Base-by-base conservation (phyloP, 2,329 filamentous ascomycete genomes). In the Fusarium sp. region DNA sequence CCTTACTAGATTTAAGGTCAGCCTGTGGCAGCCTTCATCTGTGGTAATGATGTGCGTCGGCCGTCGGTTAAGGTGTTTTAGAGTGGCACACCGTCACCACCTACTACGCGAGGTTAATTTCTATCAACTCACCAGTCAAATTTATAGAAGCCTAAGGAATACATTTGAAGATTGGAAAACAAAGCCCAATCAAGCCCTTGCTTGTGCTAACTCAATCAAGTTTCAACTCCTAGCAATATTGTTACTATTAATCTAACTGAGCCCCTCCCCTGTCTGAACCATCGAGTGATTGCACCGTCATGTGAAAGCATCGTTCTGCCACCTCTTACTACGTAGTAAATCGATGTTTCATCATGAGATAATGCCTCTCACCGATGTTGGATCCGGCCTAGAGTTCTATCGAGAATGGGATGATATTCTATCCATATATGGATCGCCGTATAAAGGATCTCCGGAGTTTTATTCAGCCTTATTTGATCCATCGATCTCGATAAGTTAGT, bases 41-140 rank as follows among this genome's bases (percentile, higher is more conserved):
- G 44, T 47, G 48, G 66, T 6, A 69, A 70, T 63, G 66, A 69
- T 69, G 44, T 21, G 66, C 66, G 47, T 41, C 29, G 46, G 48
- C 48, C 31, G 33, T 63, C 62, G 66, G 66, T 67, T 57, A 68
- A 57, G 28, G 61, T 55, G 48, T 54, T 65, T 66, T 63, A 63
- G 62, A 59, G 66, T 57, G 49, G 66, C 64, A 57, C 62, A 42
- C 57, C 49, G 46, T 65, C 58, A 61, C 39, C 52, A 68, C 58
- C 54, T 55, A 66, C 54, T 47, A 42, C 56, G 46, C 44, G 44
- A 70, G 67, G 56, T 70, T 65, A 70, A 68, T 57, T 63, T 42
- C 46, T 47, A 46, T 46, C 24, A 47, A 48, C 29, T 50, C 23
- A 21, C 21, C 18, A 61, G 20, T 58, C 54, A 54, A 70, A 42